phyloP scores from a whole-genome alignment of 805 yeast species.

The Wickerhamomyces ciferrii region DNA sequence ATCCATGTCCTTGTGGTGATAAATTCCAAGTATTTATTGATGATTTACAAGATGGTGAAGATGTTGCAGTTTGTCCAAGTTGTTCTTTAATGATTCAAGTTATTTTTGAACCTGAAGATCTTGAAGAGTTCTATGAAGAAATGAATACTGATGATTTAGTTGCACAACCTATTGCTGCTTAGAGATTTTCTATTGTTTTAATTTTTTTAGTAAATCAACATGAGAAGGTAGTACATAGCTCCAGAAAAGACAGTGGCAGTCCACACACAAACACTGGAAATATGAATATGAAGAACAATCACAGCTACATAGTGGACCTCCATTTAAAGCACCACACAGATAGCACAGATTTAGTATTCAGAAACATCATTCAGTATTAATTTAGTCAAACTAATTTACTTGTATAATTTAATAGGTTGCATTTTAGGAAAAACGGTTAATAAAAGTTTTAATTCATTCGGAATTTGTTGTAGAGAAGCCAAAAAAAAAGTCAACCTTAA shows the following conservation, averaged over 20 bases:
- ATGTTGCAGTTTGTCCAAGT: constrained; percentile 93
- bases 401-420: too few species aligned
- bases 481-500: too few species aligned
- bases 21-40: constrained; percentile 80
- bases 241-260: too few species aligned
- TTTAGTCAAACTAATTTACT: too few species aligned
- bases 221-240: too few species aligned
- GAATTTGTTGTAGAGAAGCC: background rate
- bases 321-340: too few species aligned
- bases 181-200: constrained; percentile 1
- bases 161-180: constrained; percentile 16
- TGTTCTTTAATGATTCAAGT: constrained; percentile 93
- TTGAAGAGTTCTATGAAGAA: constrained; percentile 35
- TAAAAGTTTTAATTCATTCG: background rate
- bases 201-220: too few species aligned
- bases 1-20: constrained; percentile 99
- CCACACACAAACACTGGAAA: too few species aligned
- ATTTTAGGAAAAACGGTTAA: background rate
- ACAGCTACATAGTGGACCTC: background rate
- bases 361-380: too few species aligned
- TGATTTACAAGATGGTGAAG: constrained; percentile 87
- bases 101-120: constrained; percentile 64
- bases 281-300: background rate
- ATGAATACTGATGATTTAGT: constrained; percentile 20
- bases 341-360: too few species aligned